Evolutionary conservation across 768 basidiomycete species (phyloP).

Genomic region (Lentinula boryana): DNA sequence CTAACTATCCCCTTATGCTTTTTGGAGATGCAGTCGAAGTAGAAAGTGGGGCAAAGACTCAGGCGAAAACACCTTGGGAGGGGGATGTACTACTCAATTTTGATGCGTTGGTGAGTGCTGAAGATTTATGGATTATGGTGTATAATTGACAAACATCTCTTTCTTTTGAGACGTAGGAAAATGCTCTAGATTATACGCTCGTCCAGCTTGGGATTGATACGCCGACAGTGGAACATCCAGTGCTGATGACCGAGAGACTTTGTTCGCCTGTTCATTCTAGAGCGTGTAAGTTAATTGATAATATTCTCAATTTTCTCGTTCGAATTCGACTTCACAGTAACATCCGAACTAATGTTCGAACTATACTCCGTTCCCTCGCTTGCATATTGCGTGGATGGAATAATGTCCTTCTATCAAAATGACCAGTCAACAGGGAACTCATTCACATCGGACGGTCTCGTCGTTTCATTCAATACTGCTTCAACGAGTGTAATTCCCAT

Average conservation of each 20-base stretch:
- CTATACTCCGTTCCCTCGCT: conserved; percentile 82
- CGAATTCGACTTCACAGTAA: conserved; percentile 46
- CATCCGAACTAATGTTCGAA: conserved; percentile 96
- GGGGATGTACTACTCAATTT: conserved; percentile 89
- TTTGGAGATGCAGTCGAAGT: conserved; percentile 86
- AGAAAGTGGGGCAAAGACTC: conserved; percentile 78
- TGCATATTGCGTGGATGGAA: conserved; percentile 81
- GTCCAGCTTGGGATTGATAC: conserved; percentile 80
- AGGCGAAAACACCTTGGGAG: conserved; percentile 84
- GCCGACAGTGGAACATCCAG: conserved; percentile 72
- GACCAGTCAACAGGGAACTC: conserved; percentile 33
- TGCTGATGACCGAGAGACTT: conserved; percentile 91
- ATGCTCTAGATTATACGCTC: conserved; percentile 89
- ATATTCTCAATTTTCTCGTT: not conserved
- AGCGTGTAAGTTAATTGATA: conserved; percentile 49
- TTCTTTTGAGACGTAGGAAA: conserved; percentile 60
- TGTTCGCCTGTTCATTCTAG: conserved; percentile 87
- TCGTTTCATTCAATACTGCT: conserved; percentile 87
- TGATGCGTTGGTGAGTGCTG: conserved; percentile 74
- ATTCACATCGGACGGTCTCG: conserved; percentile 67
- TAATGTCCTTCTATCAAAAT: conserved; percentile 92
- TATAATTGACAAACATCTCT: not conserved
- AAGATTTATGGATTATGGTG: not conserved
- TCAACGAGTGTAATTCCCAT: conserved; percentile 91
- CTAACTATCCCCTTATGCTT: conserved; percentile 74